Percentiles rank a stretch among this genome's conserved stretches.
Evolutionary conservation across 441 rosid species (phyloP).

Genomic region (Dalechampia spathulata): DNA sequence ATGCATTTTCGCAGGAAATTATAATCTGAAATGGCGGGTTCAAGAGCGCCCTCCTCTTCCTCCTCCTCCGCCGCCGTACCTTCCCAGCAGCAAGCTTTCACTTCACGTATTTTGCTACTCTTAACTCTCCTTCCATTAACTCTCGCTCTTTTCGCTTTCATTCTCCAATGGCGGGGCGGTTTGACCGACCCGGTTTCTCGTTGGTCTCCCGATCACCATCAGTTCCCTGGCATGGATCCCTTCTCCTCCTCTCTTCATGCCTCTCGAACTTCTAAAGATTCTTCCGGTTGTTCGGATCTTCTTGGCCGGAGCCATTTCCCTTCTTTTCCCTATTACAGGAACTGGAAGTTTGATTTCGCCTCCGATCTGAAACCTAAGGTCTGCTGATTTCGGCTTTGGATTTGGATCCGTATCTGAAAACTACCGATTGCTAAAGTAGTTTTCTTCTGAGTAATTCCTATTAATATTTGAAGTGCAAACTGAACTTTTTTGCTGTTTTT

Average conservation of each 20-base stretch:
- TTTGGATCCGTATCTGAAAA: not conserved
- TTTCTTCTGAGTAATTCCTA: not conserved
- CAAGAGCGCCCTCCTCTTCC: too few species aligned
- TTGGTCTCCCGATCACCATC: slow-evolving; percentile 48
- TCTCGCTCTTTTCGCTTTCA: slow-evolving; percentile 63
- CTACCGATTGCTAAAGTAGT: too few species aligned
- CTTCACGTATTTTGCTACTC: slow-evolving; percentile 54
- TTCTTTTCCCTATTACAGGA: slow-evolving; percentile 62
- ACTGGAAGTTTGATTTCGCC: slow-evolving; percentile 52
- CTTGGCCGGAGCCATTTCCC: slow-evolving; percentile 44
- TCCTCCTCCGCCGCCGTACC: too few species aligned
- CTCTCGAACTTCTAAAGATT: slow-evolving; percentile 12
- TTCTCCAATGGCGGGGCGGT: slow-evolving; percentile 93
- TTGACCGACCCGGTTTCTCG: slow-evolving; percentile 53
- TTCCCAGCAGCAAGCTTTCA: too few species aligned
- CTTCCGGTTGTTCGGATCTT: slow-evolving; percentile 38
- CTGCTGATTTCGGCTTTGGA: slow-evolving; percentile 7
- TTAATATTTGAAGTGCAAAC: too few species aligned
- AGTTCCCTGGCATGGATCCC: slow-evolving; percentile 56
- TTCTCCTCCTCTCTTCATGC: slow-evolving; percentile 4
- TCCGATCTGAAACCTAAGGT: slow-evolving; percentile 81
- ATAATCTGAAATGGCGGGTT: too few species aligned
- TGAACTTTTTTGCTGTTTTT: too few species aligned
- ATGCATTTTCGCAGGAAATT: too few species aligned
- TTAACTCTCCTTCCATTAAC: slow-evolving; percentile 63